phyloP scores from a whole-genome alignment of 106 monocot genomes.

The Cymbidium sinense region DNA sequence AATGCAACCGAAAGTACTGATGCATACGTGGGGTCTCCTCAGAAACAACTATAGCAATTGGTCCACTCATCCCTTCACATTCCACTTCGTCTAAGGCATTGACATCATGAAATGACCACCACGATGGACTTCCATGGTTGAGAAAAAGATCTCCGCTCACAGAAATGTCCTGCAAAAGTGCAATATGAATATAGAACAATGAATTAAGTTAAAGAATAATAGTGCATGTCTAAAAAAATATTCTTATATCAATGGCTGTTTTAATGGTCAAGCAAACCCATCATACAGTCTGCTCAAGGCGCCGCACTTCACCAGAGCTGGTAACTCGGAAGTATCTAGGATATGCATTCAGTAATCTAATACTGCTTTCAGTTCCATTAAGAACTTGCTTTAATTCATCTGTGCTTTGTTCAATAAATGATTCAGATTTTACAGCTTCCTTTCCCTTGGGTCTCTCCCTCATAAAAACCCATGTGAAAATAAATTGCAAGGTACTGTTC shows the following conservation, averaged over 20 bases:
- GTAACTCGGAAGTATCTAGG: conserved; percentile 84
- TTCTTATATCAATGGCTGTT: background rate
- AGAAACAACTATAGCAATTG: conserved; percentile 87
- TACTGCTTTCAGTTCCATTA: conserved; percentile 54
- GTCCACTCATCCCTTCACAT: conserved; percentile 68
- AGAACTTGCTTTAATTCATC: conserved; percentile 54
- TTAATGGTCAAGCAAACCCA: background rate
- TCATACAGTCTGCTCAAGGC: conserved; percentile 71
- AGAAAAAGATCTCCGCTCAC: conserved; percentile 56
- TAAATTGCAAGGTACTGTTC: conserved; percentile 38
- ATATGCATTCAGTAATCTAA: conserved; percentile 60
- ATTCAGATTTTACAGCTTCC: conserved; percentile 85
- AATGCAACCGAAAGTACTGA: background rate
- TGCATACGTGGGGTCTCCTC: conserved; percentile 96
- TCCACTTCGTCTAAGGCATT: conserved; percentile 39
- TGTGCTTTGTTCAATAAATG: conserved; percentile 22
- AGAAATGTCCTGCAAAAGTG: conserved; percentile 40
- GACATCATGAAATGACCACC: conserved; percentile 90
- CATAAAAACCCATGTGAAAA: conserved; percentile 76
- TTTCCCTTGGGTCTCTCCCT: conserved; percentile 97
- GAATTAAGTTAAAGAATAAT: background rate
- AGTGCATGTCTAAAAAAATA: background rate
- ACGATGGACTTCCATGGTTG: conserved; percentile 54
- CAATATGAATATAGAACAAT: background rate
- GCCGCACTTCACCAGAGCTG: conserved; percentile 92